Evolutionary conservation across 768 basidiomycete genomes (phyloP).

Genomic region (Lyophyllum shimeji): DNA sequence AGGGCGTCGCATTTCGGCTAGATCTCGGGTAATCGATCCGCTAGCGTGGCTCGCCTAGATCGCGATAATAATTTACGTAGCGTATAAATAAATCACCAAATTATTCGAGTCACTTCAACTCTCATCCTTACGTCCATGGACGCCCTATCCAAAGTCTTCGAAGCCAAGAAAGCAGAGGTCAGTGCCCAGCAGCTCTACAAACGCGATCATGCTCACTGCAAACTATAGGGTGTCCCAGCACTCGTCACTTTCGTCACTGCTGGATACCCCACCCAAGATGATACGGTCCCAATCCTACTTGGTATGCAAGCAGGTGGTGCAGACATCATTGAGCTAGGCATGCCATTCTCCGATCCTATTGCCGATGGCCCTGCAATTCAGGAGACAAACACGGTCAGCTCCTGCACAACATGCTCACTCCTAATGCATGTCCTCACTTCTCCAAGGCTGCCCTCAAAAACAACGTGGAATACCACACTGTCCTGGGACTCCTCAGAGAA

Average conservation of each 20-base stretch:
- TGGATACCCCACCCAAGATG: conserved; percentile 77
- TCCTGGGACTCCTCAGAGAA: conserved; percentile 72
- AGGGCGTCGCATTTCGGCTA: conserved; percentile 1
- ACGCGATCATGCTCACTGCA: background rate
- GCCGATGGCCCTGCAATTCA: conserved; percentile 96
- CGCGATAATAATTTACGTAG: conserved; percentile 9
- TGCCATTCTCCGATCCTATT: conserved; percentile 95
- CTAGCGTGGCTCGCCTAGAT: conserved; percentile 27
- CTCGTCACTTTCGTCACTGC: conserved; percentile 93
- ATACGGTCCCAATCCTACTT: conserved; percentile 85
- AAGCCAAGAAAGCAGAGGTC: conserved; percentile 60
- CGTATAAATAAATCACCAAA: background rate
- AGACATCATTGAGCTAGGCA: conserved; percentile 93
- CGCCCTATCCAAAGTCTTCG: conserved; percentile 67
- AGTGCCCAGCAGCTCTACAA: background rate
- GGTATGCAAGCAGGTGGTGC: conserved; percentile 93
- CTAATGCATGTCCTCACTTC: conserved; percentile 9
- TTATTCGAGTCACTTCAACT: conserved; percentile 18
- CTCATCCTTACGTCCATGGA: conserved; percentile 51
- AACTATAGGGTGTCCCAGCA: conserved; percentile 51
- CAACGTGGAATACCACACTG: conserved; percentile 71
- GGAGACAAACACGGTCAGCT: conserved; percentile 83
- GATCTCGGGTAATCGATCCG: conserved; percentile 12
- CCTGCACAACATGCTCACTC: background rate
- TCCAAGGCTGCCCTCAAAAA: conserved; percentile 81